Base-by-base conservation (phyloP, 2,329 filamentous ascomycete genomes). In the Ophiosphaerella korrae region DNA sequence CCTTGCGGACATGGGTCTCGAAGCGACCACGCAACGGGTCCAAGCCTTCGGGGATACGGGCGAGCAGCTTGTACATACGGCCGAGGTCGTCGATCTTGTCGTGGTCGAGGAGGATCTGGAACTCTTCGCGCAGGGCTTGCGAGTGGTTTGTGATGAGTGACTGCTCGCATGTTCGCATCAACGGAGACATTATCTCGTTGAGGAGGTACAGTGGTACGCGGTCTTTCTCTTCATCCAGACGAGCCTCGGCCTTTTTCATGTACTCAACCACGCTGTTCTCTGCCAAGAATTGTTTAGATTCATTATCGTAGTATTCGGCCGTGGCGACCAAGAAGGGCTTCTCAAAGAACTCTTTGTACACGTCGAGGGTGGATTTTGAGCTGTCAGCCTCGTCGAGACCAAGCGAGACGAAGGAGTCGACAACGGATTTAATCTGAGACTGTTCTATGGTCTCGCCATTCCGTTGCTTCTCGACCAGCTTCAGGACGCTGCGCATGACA, bases 191-290 rank as follows among this genome's bases (percentile, higher is more conserved):
- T 50, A 97, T 97, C 74, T 99, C 94, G 32, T 86, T 85, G 67
- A 97, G 91, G 39, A 99, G 82, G 69, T 96, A 99, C 69, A 97
- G 85, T 59, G 86, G 86, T 8, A 99, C 94, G 23, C 94, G 90
- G 70, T 93, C 90, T 77, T 96, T 94, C 75, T 99, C 94, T 75
- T 99, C 94, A 7, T 90, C 85, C 53, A 99, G 77, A 29, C 94
- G 87, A 36, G 85, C 77, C 76, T 97, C 93, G 0, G 94, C 95
- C 83, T 99, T 99, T 81, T 97, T 97, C 94, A 99, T 97, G 77
- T 97, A 99, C 71, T 99, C 94, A 31, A 99, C 92, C 3, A 99
- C 92, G 57, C 89, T 96, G 73, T 99, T 99, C 74, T 97, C 93
- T 9, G 92, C 90, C 31, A 99, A 86, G 70, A 99, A 99, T 57